These are phyloP conservation scores for Candida yuanshanica DNA, from an alignment of 805 yeast genomes.

Conservation along the genomic window DNA sequence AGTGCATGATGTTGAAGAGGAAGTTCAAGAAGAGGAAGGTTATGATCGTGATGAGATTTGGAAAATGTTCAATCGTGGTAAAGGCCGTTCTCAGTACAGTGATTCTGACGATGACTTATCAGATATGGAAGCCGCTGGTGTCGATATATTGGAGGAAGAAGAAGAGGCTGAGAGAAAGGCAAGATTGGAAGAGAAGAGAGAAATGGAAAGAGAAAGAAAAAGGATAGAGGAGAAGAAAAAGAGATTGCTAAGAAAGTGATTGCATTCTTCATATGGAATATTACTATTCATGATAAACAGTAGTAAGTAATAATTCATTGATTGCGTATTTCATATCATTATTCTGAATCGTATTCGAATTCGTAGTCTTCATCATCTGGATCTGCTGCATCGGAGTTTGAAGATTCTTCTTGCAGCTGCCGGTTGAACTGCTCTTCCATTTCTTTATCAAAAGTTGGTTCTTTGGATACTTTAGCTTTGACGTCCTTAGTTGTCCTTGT, in stretches of 20 bases:
- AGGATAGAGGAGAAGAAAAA: conserved; percentile 44
- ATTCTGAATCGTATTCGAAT: conserved; percentile 31
- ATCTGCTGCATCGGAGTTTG: conserved; percentile 23
- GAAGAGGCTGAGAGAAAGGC: conserved; percentile 62
- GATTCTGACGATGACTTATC: conserved; percentile 44
- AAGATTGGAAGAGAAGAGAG: conserved; percentile 67
- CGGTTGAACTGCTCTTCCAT: conserved; percentile 4
- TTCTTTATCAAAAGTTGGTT: conserved; percentile 4
- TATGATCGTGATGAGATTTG: conserved; percentile 86
- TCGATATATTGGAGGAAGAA: conserved; percentile 83
- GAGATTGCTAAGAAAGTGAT: conserved; percentile 22
- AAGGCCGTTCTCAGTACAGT: conserved; percentile 40
- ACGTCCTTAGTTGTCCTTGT: background rate
- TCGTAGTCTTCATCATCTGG: conserved; percentile 38
- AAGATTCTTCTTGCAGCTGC: conserved; percentile 6
- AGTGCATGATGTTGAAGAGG: conserved; percentile 42
- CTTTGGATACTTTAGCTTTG: background rate
- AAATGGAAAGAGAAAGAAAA: conserved; percentile 52
- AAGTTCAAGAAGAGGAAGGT: conserved; percentile 31
- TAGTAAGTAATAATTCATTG: too few species aligned
- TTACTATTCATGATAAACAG: too few species aligned
- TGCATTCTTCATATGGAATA: background rate
- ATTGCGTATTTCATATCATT: background rate
- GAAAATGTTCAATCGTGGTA: conserved; percentile 73
- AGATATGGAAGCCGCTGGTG: conserved; percentile 93